phyloP scores from a whole-genome alignment of 768 basidiomycete genomes.

The Hygrocybe punicea region DNA sequence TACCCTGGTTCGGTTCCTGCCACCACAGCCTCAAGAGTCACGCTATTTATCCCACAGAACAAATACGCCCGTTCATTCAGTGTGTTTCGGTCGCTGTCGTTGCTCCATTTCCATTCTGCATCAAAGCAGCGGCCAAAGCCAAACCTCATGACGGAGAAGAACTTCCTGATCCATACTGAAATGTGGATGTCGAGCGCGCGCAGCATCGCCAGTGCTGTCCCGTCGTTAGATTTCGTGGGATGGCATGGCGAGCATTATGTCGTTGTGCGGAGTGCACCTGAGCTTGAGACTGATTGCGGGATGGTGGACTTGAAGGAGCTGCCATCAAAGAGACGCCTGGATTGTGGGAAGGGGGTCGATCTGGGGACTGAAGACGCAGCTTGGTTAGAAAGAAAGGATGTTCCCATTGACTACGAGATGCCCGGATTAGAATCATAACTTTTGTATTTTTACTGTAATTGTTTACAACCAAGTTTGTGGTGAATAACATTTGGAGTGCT shows the following conservation, averaged over 20 bases:
- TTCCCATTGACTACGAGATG: slow-evolving; percentile 74
- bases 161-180: slow-evolving; percentile 55
- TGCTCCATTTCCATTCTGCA: slow-evolving; percentile 56
- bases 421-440: slow-evolving; percentile 40
- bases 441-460: no score
- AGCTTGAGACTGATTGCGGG: slow-evolving; percentile 7
- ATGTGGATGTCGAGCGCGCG: slow-evolving; percentile 51
- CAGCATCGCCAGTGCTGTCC: slow-evolving; percentile 47
- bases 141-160: slow-evolving; percentile 56
- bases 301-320: slow-evolving; percentile 56
- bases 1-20: background rate
- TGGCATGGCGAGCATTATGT: slow-evolving; percentile 74
- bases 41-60: slow-evolving; percentile 35
- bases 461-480: no score
- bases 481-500: no score
- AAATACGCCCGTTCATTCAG: slow-evolving; percentile 50
- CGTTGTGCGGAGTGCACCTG: slow-evolving; percentile 43
- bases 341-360: slow-evolving; percentile 66
- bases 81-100: slow-evolving; percentile 48
- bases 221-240: slow-evolving; percentile 62
- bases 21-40: no score
- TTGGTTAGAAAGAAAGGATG: slow-evolving; percentile 69
- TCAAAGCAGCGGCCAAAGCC: slow-evolving; percentile 51
- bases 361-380: slow-evolving; percentile 58
- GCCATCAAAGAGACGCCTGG: slow-evolving; percentile 52